Conservation (phyloP, 1,139 yeast species). For the Suhomyces chickasaworum region DNA sequence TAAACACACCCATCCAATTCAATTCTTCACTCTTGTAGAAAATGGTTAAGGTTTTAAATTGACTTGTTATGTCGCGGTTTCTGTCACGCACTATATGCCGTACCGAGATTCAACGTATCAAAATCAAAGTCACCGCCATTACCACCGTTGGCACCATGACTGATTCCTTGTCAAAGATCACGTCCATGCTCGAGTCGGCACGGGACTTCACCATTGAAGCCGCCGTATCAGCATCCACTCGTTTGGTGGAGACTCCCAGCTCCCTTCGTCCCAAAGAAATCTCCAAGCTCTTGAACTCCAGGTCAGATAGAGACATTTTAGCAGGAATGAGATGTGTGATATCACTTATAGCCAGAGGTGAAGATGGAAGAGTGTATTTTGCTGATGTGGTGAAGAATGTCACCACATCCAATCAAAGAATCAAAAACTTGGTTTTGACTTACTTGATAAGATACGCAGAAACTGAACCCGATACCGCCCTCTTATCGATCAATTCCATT, state of each 20-base stretch:
- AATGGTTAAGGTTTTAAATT: too few relatives aligned
- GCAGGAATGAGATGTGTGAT: constrained; percentile 78
- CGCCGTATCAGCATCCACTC: constrained; percentile 74
- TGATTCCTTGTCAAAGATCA: constrained; percentile 43
- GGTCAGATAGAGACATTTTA: constrained; percentile 69
- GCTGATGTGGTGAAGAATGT: constrained; percentile 90
- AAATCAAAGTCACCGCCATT: background rate
- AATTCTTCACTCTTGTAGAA: too few relatives aligned
- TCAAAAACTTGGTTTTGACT: constrained; percentile 76
- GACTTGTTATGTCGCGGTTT: too few relatives aligned
- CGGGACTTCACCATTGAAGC: constrained; percentile 79
- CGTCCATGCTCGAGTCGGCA: constrained; percentile 72
- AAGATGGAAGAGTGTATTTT: constrained; percentile 63
- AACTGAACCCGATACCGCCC: constrained; percentile 81
- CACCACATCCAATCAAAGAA: constrained; percentile 67
- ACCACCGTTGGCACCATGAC: constrained; percentile 28
- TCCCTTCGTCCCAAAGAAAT: constrained; percentile 65
- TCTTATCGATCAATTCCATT: constrained; percentile 86
- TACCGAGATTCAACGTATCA: background rate
- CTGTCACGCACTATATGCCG: background rate
- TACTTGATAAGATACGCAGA: constrained; percentile 81
- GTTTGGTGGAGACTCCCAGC: constrained; percentile 58
- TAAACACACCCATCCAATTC: too few relatives aligned
- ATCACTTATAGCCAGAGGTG: constrained; percentile 66
- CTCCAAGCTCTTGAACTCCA: constrained; percentile 63